A percentile compares a stretch with the other conserved stretches of the same genome.
phyloP scores from a whole-genome alignment of 2,329 filamentous ascomycete genomes.

The Aspergillus aculeatus region DNA sequence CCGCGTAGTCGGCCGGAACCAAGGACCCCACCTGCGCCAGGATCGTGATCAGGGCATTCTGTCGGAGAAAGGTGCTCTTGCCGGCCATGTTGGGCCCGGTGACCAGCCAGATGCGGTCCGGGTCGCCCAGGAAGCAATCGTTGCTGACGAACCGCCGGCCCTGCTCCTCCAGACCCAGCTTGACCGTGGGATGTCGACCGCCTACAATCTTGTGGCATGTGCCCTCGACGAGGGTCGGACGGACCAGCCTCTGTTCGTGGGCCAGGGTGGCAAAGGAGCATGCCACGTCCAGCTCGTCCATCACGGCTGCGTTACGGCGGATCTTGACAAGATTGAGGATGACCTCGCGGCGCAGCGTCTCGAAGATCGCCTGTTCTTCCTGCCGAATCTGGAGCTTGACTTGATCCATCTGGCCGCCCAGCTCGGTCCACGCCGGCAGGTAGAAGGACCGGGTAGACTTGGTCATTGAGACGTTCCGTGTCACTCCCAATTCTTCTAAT shows the following conservation, averaged over 20 bases:
- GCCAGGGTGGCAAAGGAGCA: slow-evolving; percentile 83
- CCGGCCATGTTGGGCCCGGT: slow-evolving; percentile 97
- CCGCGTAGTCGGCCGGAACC: slow-evolving; percentile 82
- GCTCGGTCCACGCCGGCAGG: slow-evolving; percentile 74
- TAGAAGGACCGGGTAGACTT: slow-evolving; percentile 85
- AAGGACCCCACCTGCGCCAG: slow-evolving; percentile 90
- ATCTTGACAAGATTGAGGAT: slow-evolving; percentile 80
- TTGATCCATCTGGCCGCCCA: slow-evolving; percentile 78
- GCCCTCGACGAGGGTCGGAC: slow-evolving; percentile 68
- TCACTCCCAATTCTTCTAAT: slow-evolving; percentile 44
- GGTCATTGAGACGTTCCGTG: slow-evolving; percentile 69
- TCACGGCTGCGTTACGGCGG: slow-evolving; percentile 81
- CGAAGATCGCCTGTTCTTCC: slow-evolving; percentile 82
- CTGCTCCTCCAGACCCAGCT: slow-evolving; percentile 73
- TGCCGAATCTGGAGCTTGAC: slow-evolving; percentile 72
- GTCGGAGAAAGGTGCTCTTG: slow-evolving; percentile 92
- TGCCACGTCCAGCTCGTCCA: slow-evolving; percentile 90
- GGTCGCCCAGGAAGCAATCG: slow-evolving; percentile 78
- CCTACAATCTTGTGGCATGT: slow-evolving; percentile 74
- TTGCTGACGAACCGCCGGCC: slow-evolving; percentile 82
- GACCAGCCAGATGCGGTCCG: slow-evolving; percentile 66
- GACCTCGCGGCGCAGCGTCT: slow-evolving; percentile 69
- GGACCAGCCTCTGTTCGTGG: slow-evolving; percentile 67
- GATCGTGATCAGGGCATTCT: slow-evolving; percentile 92
- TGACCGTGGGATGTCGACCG: slow-evolving; percentile 89